Evolutionary conservation across 2,329 filamentous ascomycete genomes (phyloP).

Genomic region (Huntiella abstrusa): DNA sequence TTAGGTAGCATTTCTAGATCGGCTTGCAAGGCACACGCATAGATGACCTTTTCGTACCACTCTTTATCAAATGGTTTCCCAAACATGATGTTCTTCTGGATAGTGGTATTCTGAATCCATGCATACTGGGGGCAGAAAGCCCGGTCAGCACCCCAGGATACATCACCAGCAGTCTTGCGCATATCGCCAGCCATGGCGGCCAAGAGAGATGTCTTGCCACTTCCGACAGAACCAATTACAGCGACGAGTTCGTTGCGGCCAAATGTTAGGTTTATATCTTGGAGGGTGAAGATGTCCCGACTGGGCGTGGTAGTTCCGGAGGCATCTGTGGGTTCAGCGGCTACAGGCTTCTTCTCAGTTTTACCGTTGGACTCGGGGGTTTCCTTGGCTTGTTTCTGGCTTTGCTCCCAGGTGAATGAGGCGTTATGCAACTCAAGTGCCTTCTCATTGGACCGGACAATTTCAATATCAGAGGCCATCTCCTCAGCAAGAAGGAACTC

Average conservation of each 20-base stretch:
- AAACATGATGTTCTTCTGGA: conserved; percentile 80
- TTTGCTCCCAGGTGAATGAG: conserved; percentile 74
- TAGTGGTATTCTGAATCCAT: conserved; percentile 87
- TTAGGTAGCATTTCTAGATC: conserved; percentile 89
- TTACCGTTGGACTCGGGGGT: conserved; percentile 20
- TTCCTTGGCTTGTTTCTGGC: conserved; percentile 35
- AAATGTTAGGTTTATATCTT: conserved; percentile 46
- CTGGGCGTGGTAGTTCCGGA: conserved; percentile 37
- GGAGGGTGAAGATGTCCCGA: conserved; percentile 52
- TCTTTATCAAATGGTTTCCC: conserved; percentile 55
- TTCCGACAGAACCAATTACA: conserved; percentile 77
- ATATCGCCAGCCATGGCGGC: conserved; percentile 86
- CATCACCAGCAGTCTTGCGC: conserved; percentile 58
- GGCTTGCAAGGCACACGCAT: conserved; percentile 66
- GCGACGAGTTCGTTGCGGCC: conserved; percentile 61
- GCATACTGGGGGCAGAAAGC: conserved; percentile 93
- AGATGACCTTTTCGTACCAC: conserved; percentile 74
- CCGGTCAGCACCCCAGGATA: conserved; percentile 58
- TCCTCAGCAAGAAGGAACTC: conserved; percentile 81
- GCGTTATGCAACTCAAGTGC: conserved; percentile 55
- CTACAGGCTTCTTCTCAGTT: conserved; percentile 12
- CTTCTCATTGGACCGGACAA: conserved; percentile 37
- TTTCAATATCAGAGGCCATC: conserved; percentile 47
- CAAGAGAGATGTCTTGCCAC: conserved; percentile 77
- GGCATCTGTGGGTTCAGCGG: conserved; percentile 13